Evolutionary conservation across 1,284 basidiomycete genomes (phyloP).

Genomic region (Singerocomus rubriflavus): DNA sequence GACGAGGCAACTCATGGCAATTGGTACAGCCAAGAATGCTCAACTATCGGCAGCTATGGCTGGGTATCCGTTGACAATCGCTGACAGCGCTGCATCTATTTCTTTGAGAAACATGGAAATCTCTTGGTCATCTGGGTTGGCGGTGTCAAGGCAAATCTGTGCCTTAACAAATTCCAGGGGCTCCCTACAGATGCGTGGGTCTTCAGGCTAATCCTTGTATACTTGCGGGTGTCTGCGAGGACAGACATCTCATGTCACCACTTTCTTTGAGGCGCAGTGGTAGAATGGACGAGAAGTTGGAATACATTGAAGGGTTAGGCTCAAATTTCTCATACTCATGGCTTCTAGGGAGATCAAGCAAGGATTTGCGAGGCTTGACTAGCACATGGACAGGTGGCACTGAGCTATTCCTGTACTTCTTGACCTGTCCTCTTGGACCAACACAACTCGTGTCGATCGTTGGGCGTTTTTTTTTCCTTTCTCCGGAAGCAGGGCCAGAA

Average conservation of each 20-base stretch:
- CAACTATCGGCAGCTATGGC: conserved; percentile 32
- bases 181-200: conserved; percentile 29
- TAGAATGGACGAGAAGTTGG: conserved; percentile 30
- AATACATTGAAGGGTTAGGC: conserved; percentile 31
- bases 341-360: conserved; percentile 33
- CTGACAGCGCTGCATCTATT: conserved; percentile 29
- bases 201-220: conserved; percentile 25
- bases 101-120: conserved; percentile 33
- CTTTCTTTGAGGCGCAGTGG: conserved; percentile 23
- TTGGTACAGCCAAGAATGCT: conserved; percentile 30
- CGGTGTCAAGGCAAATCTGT: no score
- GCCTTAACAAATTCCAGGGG: no score
- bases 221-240: conserved; percentile 28
- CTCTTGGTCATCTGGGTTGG: conserved; percentile 30
- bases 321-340: conserved; percentile 27
- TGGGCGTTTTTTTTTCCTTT: conserved; percentile 30
- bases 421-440: conserved; percentile 32
- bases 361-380: conserved; percentile 29
- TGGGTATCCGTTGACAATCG: conserved; percentile 24
- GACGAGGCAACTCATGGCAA: conserved; percentile 23
- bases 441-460: conserved; percentile 33
- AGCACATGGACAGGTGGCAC: conserved; percentile 31
- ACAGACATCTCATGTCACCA: conserved; percentile 22
- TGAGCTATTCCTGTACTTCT: conserved; percentile 31
- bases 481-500: conserved; percentile 21